phyloP scores from a whole-genome alignment of 192 early-diverging fungal genomes.

The Rhizophagus clarus region DNA sequence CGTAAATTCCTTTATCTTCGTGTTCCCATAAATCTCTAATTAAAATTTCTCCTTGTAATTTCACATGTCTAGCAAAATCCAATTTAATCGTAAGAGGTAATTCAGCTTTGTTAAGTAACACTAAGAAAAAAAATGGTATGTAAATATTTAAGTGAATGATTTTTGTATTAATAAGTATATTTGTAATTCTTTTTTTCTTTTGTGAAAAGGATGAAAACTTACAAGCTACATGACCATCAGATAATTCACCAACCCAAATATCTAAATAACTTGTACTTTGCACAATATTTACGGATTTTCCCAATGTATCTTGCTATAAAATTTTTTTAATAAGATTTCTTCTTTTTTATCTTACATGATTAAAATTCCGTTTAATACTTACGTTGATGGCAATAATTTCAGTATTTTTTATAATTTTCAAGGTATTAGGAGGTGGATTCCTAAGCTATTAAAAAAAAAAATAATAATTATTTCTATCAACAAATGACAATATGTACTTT shows the following conservation, averaged over 20 bases:
- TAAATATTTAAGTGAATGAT: no score
- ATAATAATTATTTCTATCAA: no score
- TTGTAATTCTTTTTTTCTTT: neutral
- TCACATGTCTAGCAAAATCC: neutral
- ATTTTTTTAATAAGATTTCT: neutral
- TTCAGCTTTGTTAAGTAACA: neutral
- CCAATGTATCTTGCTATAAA: slow-evolving; percentile 54
- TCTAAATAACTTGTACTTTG: neutral
- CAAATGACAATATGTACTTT: no score
- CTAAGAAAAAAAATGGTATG: neutral
- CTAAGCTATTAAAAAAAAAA: slow-evolving; percentile 12
- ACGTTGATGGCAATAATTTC: slow-evolving; percentile 60
- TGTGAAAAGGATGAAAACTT: neutral
- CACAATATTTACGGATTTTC: slow-evolving; percentile 20
- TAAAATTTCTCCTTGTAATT: neutral
- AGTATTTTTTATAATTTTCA: slow-evolving; percentile 45
- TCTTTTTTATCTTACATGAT: neutral
- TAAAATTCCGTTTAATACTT: neutral
- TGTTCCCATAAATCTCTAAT: slow-evolving; percentile 20
- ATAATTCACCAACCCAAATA: slow-evolving; percentile 13
- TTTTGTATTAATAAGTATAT: no score
- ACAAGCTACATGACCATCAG: slow-evolving; percentile 17
- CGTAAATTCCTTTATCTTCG: neutral
- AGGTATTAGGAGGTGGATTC: slow-evolving; percentile 32
- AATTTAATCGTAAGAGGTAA: neutral